Base-by-base conservation (phyloP, 371 early-diverging fungal genomes). In the Chytridium lagenaria region DNA sequence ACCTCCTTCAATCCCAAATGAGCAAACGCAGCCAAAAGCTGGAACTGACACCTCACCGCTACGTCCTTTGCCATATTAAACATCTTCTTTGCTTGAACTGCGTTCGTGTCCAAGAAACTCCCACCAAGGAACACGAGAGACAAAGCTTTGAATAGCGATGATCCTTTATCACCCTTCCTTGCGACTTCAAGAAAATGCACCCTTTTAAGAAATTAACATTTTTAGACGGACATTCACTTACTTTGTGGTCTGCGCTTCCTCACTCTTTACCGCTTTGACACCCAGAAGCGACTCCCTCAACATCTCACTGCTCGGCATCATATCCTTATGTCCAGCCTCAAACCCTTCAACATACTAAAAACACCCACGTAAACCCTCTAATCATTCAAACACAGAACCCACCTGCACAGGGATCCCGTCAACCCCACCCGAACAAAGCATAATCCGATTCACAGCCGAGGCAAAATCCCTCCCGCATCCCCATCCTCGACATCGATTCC, bases 201-300 rank as follows among this genome's bases (percentile, higher is more conserved):
- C 37, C 61, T 61, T 16, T 5, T 7, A 55, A 55, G 26, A 28
- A n/a, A n/a, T n/a, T n/a, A n/a, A n/a, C n/a, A n/a, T n/a, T n/a
- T n/a, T n/a, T n/a, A n/a, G n/a, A n/a, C n/a, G n/a, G n/a, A n/a
- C n/a, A n/a, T n/a, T n/a, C 36, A 61, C 12, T 37, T 37, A 61
- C 61, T 61, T 61, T 61, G 61, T 61, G 19, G 5, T 61, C 61
- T 61, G 61, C 2, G 26, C 23, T 34, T 61, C 61, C 37, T 3
- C 3, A 15, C 10, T 26, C 10, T 34, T 3, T 2, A 34, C 23
- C 3, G 61, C 31, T 15, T 15, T 7, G 16, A 61, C 61, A 15
- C 61, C 61, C 10, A 7, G 34, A 23, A 61, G 19, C 16, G 36
- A 12, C 23, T 52, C 55, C 12, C 12, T 10, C 5, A 31, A 34